These are phyloP conservation scores for Rhodotorula taiwanensis DNA, from an alignment of 768 basidiomycete genomes.

Conservation along the genomic window DNA sequence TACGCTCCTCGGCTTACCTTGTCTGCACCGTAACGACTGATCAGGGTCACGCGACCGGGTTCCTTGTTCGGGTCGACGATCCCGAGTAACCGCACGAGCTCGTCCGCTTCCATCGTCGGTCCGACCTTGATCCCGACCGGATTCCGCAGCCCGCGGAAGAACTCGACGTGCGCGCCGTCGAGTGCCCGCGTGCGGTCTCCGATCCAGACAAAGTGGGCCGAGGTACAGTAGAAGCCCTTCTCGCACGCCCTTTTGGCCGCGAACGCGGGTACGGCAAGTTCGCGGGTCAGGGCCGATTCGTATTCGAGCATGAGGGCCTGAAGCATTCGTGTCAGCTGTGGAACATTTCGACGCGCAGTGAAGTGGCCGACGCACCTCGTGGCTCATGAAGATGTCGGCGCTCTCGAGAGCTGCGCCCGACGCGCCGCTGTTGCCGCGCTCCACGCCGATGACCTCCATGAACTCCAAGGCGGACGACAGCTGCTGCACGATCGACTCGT, in stretches of 20 bases:
- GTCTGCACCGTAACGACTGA: conserved; percentile 83
- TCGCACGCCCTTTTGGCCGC: conserved; percentile 3
- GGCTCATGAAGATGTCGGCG: conserved; percentile 88
- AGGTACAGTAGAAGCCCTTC: conserved; percentile 32
- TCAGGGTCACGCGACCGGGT: conserved; percentile 74
- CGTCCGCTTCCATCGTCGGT: conserved; percentile 70
- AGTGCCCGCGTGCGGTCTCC: conserved; percentile 91
- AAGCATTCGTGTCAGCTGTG: too few relatives aligned
- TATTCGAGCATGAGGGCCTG: conserved; percentile 85
- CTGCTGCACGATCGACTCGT: conserved; percentile 73
- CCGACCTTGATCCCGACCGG: conserved; percentile 96
- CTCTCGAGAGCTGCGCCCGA: conserved; percentile 64
- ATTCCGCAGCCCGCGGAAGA: conserved; percentile 84
- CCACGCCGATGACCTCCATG: conserved; percentile 75
- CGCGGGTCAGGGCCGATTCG: conserved; percentile 81
- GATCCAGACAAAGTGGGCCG: conserved; percentile 71
- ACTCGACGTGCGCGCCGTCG: conserved; percentile 85
- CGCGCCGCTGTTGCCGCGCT: conserved; percentile 59
- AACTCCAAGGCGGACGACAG: conserved; percentile 91
- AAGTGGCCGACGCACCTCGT: conserved; percentile 43
- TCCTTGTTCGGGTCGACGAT: conserved; percentile 82
- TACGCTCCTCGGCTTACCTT: conserved; percentile 67
- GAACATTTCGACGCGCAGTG: too few relatives aligned
- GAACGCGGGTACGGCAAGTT: conserved; percentile 27
- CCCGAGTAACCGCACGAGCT: conserved; percentile 67